Base-by-base conservation (phyloP, 202 grass and related monocot species). In the Eragrostis tef region DNA sequence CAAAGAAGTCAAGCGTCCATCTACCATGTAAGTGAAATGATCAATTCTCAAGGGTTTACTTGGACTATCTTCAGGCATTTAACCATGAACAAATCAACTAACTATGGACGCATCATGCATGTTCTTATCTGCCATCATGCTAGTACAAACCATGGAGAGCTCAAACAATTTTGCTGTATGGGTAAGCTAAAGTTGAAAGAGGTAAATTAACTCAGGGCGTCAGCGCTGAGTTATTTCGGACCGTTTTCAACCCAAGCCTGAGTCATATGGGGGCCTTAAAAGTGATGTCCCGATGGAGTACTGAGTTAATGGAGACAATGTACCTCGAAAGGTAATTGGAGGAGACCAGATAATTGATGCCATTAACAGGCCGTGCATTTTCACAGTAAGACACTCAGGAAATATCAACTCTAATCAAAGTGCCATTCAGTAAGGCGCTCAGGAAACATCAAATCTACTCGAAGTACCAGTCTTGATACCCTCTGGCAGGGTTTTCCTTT, bases 251-350 rank as follows among this genome's bases (percentile, higher is more conserved):
- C 64, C 72, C 36, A 54, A 69, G 24, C 53, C 39, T 36, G 79
- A 58, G 36, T 47, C 42, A 52, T 62, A 64, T 43, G 74, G 11
- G 12, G 74, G 68, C 49, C 70, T 74, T 67, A 27, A 86, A 86
- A 68, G 60, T 72, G 67, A 0, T 83, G 58, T 11, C 75, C 54
- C 54, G 2, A 58, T 58, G 54, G 20, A 22, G 22, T 58, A 22
- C 20, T 29, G 69, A 84, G 68, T 24, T 74, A 51, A 27, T 45
- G 42, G 52, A 74, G 81, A 79, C 42, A 31, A 31, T 3, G 20
- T 67, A 66, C 73, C 80, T 58, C 58, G 49, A 73, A 83, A 83
- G 36, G 80, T 65, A 73, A 58, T 4, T 11, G 9, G n/a, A 58
- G 20, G 57, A 60, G 9, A 60, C 57, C 9, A 60, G 21, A 25